Evolutionary conservation across 257 asterid species (phyloP), one percentile per base, ranked within the genome.

Genomic region (Mentha longifolia): DNA sequence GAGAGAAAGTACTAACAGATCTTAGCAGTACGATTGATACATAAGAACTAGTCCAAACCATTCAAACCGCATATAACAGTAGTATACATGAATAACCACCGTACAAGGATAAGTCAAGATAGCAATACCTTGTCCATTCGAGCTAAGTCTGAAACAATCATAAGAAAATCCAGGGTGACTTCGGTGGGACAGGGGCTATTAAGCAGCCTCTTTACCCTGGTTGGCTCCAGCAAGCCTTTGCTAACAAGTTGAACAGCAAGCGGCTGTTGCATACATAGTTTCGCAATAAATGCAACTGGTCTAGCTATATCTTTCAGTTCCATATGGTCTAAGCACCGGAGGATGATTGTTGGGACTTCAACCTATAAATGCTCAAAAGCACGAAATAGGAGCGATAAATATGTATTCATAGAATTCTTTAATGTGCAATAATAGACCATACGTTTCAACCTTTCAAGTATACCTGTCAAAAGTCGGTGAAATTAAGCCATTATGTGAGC

Each of bases 131-230:
- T 89, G 81, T 92, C 95, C 99, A 92, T 92, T 73, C 98, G 96
- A 78, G 99, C 99, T 63, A 95, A 75, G 79, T 95, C 99, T 76
- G 99, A 95, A 77, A 92, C 75, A 80, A 95, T 87, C 98, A 92
- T 95, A 37, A 95, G 97, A 88, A 89, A 85, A 70, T 95, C 99
- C 74, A 92, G 74, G 55, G 86, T 85, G 68, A 82, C 96, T 80
- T 92, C 99, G 78, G 85, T 82, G 0, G 98, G 94, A 77, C 92
- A 89, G 22, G 95, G 80, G 78, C 80, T 81, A 65, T 71, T 83
- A 64, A 94, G 93, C 82, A 91, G 73, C 78, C 77, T 80, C 75
- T 78, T 89, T 83, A 82, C 87, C 83, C 95, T 88, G 65, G 85
- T 79, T 74, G 92, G 89, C 77, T 89, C 88, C 79, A 94, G 75